Evolutionary conservation across 2,329 filamentous ascomycete species (phyloP).

Genomic region (Neonectria ditissima): DNA sequence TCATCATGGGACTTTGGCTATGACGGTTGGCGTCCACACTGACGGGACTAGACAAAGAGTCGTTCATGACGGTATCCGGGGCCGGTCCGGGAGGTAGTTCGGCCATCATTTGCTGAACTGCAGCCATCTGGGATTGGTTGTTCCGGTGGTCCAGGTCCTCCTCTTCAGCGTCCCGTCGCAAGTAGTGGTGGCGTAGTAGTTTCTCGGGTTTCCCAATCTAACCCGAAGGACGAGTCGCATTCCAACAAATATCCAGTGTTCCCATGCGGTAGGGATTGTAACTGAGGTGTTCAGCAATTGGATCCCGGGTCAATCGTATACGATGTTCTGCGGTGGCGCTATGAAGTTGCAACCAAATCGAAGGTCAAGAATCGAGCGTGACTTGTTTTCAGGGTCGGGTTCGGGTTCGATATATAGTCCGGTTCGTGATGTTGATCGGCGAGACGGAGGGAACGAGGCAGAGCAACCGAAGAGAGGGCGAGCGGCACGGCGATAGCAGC

Average conservation of each 20-base stretch:
- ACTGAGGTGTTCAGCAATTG: neutral
- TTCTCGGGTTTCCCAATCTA: constrained; percentile 29
- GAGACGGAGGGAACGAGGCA: neutral
- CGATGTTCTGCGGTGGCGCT: constrained; percentile 3
- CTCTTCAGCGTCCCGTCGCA: constrained; percentile 27
- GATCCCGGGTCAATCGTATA: constrained; percentile 13
- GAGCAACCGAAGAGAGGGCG: neutral
- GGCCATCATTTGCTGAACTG: constrained; percentile 53
- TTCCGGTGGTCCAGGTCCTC: neutral
- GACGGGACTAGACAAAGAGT: constrained; percentile 39
- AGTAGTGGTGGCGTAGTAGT: constrained; percentile 4
- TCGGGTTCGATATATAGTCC: neutral
- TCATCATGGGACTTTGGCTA: constrained; percentile 49
- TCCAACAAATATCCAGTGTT: constrained; percentile 23
- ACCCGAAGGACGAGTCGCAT: constrained; percentile 27
- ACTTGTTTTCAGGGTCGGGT: neutral
- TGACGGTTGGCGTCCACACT: constrained; percentile 52
- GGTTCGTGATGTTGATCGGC: neutral
- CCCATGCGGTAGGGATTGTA: constrained; percentile 16
- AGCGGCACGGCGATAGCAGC: neutral
- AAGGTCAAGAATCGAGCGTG: neutral
- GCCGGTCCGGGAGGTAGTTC: constrained; percentile 49
- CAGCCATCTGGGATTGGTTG: constrained; percentile 48
- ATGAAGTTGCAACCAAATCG: neutral
- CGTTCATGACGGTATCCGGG: constrained; percentile 41